phyloP scores from a whole-genome alignment of 2,329 filamentous ascomycete species.

The Lachnellula subtilissima region DNA sequence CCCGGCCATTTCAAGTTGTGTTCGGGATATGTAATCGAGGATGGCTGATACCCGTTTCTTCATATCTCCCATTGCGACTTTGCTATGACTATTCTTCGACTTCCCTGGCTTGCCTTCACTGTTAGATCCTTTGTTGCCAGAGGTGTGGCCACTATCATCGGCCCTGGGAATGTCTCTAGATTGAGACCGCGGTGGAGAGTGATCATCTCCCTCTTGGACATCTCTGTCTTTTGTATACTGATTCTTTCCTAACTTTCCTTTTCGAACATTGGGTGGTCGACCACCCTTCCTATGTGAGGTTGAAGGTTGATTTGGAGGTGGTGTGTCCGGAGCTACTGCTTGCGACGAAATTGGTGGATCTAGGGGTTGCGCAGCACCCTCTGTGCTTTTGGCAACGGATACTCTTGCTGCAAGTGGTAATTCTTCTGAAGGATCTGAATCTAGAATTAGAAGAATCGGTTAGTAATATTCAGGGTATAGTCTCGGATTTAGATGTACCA shows the following conservation, averaged over 20 bases:
- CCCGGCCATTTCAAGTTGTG: slow-evolving; percentile 79
- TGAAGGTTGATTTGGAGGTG: slow-evolving; percentile 35
- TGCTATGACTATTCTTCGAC: slow-evolving; percentile 40
- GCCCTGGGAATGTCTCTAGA: slow-evolving; percentile 35
- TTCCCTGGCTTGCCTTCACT: slow-evolving; percentile 30
- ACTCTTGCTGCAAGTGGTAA: slow-evolving; percentile 45
- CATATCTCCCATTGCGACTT: slow-evolving; percentile 83
- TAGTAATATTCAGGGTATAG: slow-evolving; percentile 33
- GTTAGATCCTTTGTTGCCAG: slow-evolving; percentile 33
- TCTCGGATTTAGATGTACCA: slow-evolving; percentile 47
- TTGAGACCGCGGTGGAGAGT: slow-evolving; percentile 50
- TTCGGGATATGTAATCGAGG: slow-evolving; percentile 83
- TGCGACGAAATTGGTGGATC: slow-evolving; percentile 44
- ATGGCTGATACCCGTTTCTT: slow-evolving; percentile 78
- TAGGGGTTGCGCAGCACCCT: slow-evolving; percentile 27
- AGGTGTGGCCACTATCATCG: slow-evolving; percentile 49
- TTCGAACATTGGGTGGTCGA: slow-evolving; percentile 59
- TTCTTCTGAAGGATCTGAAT: slow-evolving; percentile 70
- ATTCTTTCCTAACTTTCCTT: slow-evolving; percentile 66
- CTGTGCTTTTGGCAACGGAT: slow-evolving; percentile 28
- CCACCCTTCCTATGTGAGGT: slow-evolving; percentile 57
- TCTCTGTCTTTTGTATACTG: slow-evolving; percentile 79
- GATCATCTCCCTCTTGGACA: slow-evolving; percentile 43
- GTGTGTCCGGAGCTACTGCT: slow-evolving; percentile 43
- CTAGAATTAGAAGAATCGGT: slow-evolving; percentile 37